These are phyloP conservation scores for Solanum sitiens DNA, from an alignment of 257 asterid species.

Conservation along the genomic window DNA sequence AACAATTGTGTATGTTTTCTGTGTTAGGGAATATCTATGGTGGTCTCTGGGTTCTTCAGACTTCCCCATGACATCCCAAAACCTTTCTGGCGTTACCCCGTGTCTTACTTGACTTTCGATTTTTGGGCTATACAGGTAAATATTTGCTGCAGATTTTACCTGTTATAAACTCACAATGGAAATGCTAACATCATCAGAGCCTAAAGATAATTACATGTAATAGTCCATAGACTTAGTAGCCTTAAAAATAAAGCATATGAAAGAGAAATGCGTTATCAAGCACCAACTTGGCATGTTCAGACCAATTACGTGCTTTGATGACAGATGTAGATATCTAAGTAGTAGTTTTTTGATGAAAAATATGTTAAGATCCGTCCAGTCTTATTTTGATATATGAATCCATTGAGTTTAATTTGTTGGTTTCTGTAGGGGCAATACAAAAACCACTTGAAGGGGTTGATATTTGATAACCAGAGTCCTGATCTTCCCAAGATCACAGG, in stretches of 20 bases:
- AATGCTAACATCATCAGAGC: background rate
- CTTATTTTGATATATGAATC: background rate
- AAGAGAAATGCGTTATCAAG: background rate
- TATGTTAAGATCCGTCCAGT: background rate
- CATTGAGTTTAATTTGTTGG: background rate
- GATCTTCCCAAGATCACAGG: background rate
- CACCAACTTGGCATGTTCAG: background rate
- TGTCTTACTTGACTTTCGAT: slow-evolving; percentile 95
- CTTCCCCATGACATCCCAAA: slow-evolving; percentile 97
- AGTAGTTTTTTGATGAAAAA: background rate
- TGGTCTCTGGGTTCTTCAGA: slow-evolving; percentile 92
- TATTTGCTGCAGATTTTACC: background rate
- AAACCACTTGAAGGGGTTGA: background rate
- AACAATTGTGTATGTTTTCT: background rate
- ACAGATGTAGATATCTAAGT: background rate
- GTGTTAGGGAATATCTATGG: slow-evolving; percentile 81
- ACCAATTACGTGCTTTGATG: background rate
- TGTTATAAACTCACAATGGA: background rate
- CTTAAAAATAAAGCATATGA: background rate
- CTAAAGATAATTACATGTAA: background rate
- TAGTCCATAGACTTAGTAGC: background rate
- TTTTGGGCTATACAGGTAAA: slow-evolving; percentile 97
- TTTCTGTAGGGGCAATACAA: background rate
- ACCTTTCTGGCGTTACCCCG: slow-evolving; percentile 96
- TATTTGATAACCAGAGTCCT: background rate